Evolutionary conservation across 2,329 filamentous ascomycete genomes (phyloP).

Genomic region (Fusarium caatingaense): DNA sequence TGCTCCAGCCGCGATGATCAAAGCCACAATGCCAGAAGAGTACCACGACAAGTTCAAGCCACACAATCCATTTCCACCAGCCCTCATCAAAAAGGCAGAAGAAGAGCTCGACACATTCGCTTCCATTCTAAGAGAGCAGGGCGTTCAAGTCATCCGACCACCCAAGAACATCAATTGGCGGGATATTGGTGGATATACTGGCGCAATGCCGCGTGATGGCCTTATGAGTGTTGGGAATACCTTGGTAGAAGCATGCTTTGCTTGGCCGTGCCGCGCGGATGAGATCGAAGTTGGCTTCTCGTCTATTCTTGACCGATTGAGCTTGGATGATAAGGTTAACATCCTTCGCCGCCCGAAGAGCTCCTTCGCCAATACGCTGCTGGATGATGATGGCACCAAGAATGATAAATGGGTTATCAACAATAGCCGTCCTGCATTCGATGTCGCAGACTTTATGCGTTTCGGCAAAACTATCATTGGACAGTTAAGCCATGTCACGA

Average conservation of each 20-base stretch:
- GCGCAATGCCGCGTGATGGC: neutral
- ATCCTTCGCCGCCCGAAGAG: neutral
- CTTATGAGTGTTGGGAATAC: neutral
- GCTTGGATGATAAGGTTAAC: neutral
- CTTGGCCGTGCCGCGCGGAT: neutral
- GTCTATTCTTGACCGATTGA: neutral
- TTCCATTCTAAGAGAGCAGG: neutral
- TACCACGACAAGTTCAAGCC: neutral
- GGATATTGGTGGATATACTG: neutral
- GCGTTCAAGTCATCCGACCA: neutral
- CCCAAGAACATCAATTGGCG: neutral
- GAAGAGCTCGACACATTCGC: neutral
- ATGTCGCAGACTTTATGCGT: neutral
- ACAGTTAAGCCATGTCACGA: neutral
- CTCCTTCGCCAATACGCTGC: neutral
- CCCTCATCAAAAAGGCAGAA: neutral
- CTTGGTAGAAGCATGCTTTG: neutral
- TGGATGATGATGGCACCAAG: neutral
- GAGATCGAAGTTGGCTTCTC: neutral
- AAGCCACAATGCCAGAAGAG: neutral
- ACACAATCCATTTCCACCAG: neutral
- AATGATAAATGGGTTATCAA: neutral
- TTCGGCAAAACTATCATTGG: neutral
- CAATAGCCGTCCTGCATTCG: neutral
- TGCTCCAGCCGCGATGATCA: neutral